These are phyloP conservation scores for Stipa capillata DNA, from an alignment of 176 grass and related monocot genomes.

Conservation along the genomic window DNA sequence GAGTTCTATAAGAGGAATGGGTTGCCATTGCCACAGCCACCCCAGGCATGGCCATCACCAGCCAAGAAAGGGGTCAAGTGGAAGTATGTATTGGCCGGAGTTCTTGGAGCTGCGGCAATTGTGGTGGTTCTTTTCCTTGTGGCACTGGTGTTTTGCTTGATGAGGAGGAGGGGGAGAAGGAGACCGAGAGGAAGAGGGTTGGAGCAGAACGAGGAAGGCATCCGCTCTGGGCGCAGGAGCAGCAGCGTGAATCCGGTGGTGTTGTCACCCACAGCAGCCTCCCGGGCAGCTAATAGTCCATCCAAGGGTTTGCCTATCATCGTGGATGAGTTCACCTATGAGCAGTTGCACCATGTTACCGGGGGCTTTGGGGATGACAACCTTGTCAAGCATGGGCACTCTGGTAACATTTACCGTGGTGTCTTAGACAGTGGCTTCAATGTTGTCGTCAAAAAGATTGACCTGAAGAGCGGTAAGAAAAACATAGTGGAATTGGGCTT, in stretches of 20 bases:
- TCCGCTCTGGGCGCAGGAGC: conserved; percentile 40
- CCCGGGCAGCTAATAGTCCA: conserved; percentile 12
- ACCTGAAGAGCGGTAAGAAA: conserved; percentile 35
- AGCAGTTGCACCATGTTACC: conserved; percentile 53
- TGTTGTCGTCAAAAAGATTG: conserved; percentile 59
- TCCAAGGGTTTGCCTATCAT: conserved; percentile 5
- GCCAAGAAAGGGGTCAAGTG: conserved; percentile 16
- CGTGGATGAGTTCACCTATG: conserved; percentile 54
- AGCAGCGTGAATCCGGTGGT: conserved; percentile 46
- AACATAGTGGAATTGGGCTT: conserved; percentile 44
- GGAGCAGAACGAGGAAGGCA: conserved; percentile 37
- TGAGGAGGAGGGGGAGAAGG: conserved; percentile 19
- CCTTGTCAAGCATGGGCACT: conserved; percentile 64
- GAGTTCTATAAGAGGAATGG: conserved; percentile 57
- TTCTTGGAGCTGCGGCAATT: conserved; percentile 31
- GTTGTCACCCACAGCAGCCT: conserved; percentile 18
- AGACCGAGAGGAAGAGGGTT: conserved; percentile 17
- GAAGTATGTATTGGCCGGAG: conserved; percentile 46
- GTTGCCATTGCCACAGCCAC: neutral
- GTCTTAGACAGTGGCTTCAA: conserved; percentile 50
- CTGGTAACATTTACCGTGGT: conserved; percentile 63
- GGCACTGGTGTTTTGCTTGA: conserved; percentile 31
- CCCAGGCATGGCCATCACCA: conserved; percentile 3
- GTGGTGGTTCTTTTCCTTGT: conserved; percentile 26
- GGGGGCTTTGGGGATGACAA: conserved; percentile 48